Evolutionary conservation across 2,329 filamentous ascomycete genomes (phyloP).

Genomic region (Fusarium euwallaceae): DNA sequence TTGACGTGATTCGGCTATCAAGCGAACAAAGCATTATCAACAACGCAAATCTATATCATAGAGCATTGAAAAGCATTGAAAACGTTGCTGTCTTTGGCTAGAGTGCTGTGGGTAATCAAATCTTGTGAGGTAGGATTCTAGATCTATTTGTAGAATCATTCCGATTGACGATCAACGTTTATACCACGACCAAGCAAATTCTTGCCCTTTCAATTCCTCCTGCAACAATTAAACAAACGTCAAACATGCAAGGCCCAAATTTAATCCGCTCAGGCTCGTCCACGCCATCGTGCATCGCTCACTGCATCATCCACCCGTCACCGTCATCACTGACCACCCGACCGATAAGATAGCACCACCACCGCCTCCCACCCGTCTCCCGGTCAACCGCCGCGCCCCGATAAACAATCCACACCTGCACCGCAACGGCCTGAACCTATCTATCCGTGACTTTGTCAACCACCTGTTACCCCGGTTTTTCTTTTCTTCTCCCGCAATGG

Average conservation of each 20-base stretch:
- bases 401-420: slow-evolving; percentile 43
- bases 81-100: neutral
- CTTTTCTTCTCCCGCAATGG: slow-evolving; percentile 39
- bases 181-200: neutral
- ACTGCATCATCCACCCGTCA: slow-evolving; percentile 16
- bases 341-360: slow-evolving; percentile 39
- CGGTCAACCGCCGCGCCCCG: slow-evolving; percentile 40
- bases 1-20: neutral
- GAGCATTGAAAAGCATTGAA: neutral
- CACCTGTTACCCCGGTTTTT: slow-evolving; percentile 40
- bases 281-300: slow-evolving; percentile 24
- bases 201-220: neutral
- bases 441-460: slow-evolving; percentile 34
- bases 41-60: neutral
- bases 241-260: slow-evolving; percentile 7
- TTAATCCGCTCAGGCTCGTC: slow-evolving; percentile 9
- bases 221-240: neutral
- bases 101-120: neutral
- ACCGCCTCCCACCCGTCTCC: slow-evolving; percentile 27
- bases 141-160: slow-evolving; percentile 4
- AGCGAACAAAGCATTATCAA: neutral
- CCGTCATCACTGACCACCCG: neutral
- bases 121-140: neutral
- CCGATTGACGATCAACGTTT: neutral
- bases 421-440: slow-evolving; percentile 40